Evolutionary conservation across 2,329 filamentous ascomycete genomes (phyloP).

Genomic region (Cladosporium halotolerans): DNA sequence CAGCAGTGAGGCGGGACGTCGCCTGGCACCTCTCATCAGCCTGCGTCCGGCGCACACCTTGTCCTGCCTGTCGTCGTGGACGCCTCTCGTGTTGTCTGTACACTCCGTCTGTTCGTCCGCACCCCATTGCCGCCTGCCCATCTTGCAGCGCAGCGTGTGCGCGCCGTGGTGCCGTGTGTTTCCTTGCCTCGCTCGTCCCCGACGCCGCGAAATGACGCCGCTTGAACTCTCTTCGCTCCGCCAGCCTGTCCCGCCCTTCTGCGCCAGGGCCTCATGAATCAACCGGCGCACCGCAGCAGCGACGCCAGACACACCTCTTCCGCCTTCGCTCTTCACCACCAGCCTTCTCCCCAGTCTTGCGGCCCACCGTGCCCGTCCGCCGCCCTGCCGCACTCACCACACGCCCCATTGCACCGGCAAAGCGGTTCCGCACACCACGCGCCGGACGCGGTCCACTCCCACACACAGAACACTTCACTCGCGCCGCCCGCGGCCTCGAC

Average conservation of each 20-base stretch:
- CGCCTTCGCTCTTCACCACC: not conserved
- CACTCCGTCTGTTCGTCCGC: too few relatives aligned
- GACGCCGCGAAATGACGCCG: not conserved
- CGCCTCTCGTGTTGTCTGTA: too few relatives aligned
- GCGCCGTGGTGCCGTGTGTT: not conserved
- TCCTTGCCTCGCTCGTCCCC: not conserved
- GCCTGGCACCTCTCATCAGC: too few relatives aligned
- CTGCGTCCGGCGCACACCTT: too few relatives aligned
- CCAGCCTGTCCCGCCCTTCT: not conserved
- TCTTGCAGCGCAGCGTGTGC: too few relatives aligned
- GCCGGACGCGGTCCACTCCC: not conserved
- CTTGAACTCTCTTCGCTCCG: not conserved
- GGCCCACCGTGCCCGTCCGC: slow-evolving; percentile 1
- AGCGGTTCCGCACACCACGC: not conserved
- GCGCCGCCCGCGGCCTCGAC: not conserved
- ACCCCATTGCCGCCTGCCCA: too few relatives aligned
- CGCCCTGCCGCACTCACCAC: too few relatives aligned
- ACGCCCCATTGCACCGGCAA: not conserved
- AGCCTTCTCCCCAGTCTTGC: slow-evolving; percentile 7
- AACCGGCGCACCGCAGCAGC: not conserved
- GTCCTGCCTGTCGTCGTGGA: too few relatives aligned
- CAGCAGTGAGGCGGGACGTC: too few relatives aligned
- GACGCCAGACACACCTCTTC: not conserved
- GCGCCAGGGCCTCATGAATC: not conserved
- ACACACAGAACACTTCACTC: not conserved